Evolutionary conservation across 768 basidiomycete species (phyloP).

Genomic region (Boletus pseudo-olivaceus): DNA sequence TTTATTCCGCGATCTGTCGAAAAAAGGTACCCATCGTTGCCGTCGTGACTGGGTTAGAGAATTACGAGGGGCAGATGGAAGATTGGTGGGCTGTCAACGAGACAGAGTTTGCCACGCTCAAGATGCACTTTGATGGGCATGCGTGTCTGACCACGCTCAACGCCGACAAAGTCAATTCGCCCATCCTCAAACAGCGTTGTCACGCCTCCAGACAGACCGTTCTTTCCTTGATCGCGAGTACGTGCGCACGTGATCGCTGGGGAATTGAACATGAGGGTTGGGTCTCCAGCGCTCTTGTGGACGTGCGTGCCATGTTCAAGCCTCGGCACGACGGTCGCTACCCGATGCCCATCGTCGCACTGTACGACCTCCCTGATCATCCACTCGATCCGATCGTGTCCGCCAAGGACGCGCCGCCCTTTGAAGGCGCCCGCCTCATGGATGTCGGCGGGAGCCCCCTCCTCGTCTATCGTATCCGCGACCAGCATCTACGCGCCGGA

Average conservation of each 20-base stretch:
- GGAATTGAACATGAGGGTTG: conserved; percentile 17
- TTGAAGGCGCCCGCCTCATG: conserved; percentile 22
- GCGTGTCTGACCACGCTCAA: conserved; percentile 40
- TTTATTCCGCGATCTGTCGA: conserved; percentile 34
- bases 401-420: conserved; percentile 12
- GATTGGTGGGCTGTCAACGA: conserved; percentile 35
- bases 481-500: conserved; percentile 21
- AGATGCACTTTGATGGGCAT: conserved; percentile 34
- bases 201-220: conserved; percentile 23
- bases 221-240: conserved; percentile 16
- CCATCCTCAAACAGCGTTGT: conserved; percentile 26
- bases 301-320: conserved; percentile 24
- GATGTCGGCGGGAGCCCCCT: conserved; percentile 13
- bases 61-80: conserved; percentile 29
- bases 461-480: conserved; percentile 19
- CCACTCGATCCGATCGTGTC: conserved; percentile 1
- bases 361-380: conserved; percentile 23
- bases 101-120: conserved; percentile 24
- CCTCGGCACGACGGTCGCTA: conserved; percentile 7
- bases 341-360: conserved; percentile 16
- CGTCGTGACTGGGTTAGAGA: conserved; percentile 38
- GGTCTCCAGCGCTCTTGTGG: conserved; percentile 18
- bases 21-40: conserved; percentile 36
- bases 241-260: conserved; percentile 26
- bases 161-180: conserved; percentile 27